Evolutionary conservation across 805 yeast species (phyloP), one percentile per base, ranked within the genome.

Genomic region (Starmerella etchellsii): DNA sequence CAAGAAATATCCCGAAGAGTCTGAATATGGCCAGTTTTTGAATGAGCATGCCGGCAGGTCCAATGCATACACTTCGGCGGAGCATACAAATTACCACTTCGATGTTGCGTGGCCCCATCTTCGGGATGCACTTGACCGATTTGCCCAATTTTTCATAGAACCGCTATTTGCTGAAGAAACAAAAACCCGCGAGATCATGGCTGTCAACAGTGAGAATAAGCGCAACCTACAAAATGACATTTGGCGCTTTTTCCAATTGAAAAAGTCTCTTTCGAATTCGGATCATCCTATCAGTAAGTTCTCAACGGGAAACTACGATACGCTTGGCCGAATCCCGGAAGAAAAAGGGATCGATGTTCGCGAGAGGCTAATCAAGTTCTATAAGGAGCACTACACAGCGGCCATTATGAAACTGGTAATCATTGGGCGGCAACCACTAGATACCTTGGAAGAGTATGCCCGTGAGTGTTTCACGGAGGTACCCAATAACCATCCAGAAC

Each of bases 181-280:
- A 56, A 82, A 84, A 56, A 95, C 85, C 55, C 70, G 96, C 41
- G 98, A 88, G 61, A 81, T 88, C 53, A 74, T 76, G 48, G 97
- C 97, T 1, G 97, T 88, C 9, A 95, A 88, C 60, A 81, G 94
- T 29, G 98, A 88, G 63, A 84, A 88, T 65, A 88, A 85, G 59
- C 88, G 91, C 64, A 88, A 88, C 58, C 65, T 91, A 39, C 97
- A 88, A 60, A 80, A 71, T 56, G 98, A 88, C 60, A 57, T 63
- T 34, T 85, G 97, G 96, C 73, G 97, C 54, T 62, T 83, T 36
- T 78, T 78, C 54, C 97, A 88, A 62, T 66, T 88, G 39, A 87
- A 81, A 41, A 81, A 82, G 61, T 69, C 78, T 37, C 64, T 78
- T 28, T 68, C 91, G 15, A 83, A 80, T 57, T 73, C 74, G 1